Evolutionary conservation across 2,329 filamentous ascomycete species (phyloP), one percentile per base, ranked within the genome.

Genomic region (Thelonectria rubi): DNA sequence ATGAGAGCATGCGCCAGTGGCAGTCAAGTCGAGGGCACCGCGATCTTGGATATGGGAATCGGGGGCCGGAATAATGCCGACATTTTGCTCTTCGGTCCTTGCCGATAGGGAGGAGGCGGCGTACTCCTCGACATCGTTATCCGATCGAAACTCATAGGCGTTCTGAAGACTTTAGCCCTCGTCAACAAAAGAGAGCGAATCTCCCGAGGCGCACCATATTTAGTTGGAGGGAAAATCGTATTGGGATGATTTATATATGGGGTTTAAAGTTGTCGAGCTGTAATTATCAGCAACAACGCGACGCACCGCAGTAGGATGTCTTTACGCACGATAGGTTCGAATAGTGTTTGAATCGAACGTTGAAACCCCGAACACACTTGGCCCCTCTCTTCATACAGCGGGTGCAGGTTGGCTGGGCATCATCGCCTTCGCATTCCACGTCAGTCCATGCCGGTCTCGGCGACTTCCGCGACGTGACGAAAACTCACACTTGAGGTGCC

Each of bases 311-410:
- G 24, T 7, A 24, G 24, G 24, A 24, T 7, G 24, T 24, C 24
- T 24, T 24, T 24, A 49, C 57, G 24, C 37, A 60, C 57, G 37
- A 7, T 7, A 20, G 21, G 21, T 34, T 50, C 4, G 45, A 60
- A 45, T 45, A 54, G 26, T 60, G 57, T 26, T 55, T 55, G 50
- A 60, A 60, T 11, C 51, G 50, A 20, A 60, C 15, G 3, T 58
- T 58, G 34, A 55, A 43, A 3, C 39, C 50, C 10, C 57, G 51
- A 26, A 60, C 46, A 20, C 57, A 55, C 26, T 26, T 46, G 15
- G 26, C 50, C 3, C 57, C 50, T 18, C 43, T 45, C 26, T 55
- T 54, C 5, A n/a, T 17, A 14, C 57, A 60, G 7, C 50, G 57
- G 11, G 34, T 37, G 45, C 50, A 60, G 48, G 39, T 11, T 17